Evolutionary conservation across 441 rosid species (phyloP), one percentile per base, ranked within the genome.

Genomic region (Jatropha multifida): DNA sequence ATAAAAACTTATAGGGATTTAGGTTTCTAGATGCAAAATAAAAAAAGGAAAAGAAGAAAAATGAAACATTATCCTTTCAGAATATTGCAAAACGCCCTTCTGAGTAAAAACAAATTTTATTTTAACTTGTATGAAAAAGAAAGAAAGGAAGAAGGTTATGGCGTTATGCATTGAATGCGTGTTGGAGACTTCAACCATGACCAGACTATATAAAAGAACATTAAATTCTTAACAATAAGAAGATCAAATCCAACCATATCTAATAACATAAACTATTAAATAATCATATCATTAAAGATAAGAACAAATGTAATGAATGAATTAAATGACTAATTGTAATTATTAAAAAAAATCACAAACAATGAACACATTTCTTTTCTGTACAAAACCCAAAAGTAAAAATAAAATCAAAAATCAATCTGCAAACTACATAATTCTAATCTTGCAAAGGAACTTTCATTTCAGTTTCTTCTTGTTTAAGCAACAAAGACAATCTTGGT

Each of bases 401-500:
- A 60, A 65, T 3, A 23, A 15, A 32, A 1, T 65, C 55, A 63
- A 63, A 26, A 55, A 18, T 69, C 38, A 49, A 59, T 8, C n/a
- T 55, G 17, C 17, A 55, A 37, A 54, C 4, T 23, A 8, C 58
- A 48, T 7, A 15, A 46, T 9, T 7, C 32, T 11, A 68, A 69
- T 27, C 49, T 27, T 71, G n/a, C 55, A 15, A 42, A 55, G 59
- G 12, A 58, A 23, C 9, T 32, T 26, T 58, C 18, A 27, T n/a
- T 0, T 15, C 41, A 40, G 55, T 68, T 66, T 77, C 60, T 72
- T 82, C 71, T 73, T 70, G 72, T 81, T 81, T 71, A 75, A 81
- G 82, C 76, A 79, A 78, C 80, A 80, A 49, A 20, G 44, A 61
- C 52, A 77, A 77, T 81, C 71, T 81, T 55, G 89, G 90, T 76